phyloP scores from a whole-genome alignment of 1,284 basidiomycete genomes.

The Taiwanofungus camphoratus region DNA sequence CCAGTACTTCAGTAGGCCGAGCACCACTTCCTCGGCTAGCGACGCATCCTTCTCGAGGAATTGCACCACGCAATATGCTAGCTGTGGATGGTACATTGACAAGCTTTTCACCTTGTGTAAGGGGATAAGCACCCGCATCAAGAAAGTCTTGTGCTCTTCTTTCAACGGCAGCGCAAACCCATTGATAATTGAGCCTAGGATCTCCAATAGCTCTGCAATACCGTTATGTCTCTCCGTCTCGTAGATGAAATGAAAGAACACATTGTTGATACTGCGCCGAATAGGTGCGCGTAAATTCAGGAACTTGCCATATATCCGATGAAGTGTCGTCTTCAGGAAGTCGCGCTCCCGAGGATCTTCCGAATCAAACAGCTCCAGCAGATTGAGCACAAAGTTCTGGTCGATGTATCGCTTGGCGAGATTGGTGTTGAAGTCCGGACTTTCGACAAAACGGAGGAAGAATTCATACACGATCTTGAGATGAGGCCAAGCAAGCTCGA shows the following conservation, averaged over 20 bases:
- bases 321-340: conserved; percentile 98
- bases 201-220: conserved; percentile 97
- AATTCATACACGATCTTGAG: conserved; percentile 99
- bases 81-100: conserved; percentile 95
- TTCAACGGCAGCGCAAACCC: conserved; percentile 98
- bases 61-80: conserved; percentile 99
- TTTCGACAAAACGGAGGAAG: conserved; percentile 98
- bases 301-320: conserved; percentile 99
- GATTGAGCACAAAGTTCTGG: conserved; percentile 91
- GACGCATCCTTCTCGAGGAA: conserved; percentile 96
- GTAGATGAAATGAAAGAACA: conserved; percentile 99
- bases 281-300: conserved; percentile 98
- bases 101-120: conserved; percentile 98
- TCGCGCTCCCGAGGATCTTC: conserved; percentile 99
- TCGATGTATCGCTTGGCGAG: conserved; percentile 98
- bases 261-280: conserved; percentile 98
- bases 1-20: conserved; percentile 95
- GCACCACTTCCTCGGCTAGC: conserved; percentile 93
- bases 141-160: conserved; percentile 98
- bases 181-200: conserved; percentile 99
- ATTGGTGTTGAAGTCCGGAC: conserved; percentile 97
- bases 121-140: conserved; percentile 93
- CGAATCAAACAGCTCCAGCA: conserved; percentile 97
- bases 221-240: conserved; percentile 99
- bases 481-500: conserved; percentile 99